phyloP scores from a whole-genome alignment of 2,329 filamentous ascomycete genomes.

The Pseudocercospora musae region DNA sequence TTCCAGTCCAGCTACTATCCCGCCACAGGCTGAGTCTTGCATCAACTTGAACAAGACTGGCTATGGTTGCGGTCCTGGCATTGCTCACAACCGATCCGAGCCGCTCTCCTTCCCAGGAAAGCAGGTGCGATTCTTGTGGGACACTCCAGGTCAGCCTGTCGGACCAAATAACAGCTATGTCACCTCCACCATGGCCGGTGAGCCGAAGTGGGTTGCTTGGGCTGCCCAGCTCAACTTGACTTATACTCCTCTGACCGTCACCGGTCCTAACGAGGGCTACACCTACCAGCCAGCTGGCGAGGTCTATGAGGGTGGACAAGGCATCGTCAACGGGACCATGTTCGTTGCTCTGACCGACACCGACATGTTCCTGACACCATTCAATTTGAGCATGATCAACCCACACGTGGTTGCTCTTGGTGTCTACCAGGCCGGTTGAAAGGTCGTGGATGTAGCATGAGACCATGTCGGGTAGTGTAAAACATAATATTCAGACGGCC shows the following conservation, averaged over 20 bases:
- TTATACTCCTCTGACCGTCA: slow-evolving; percentile 60
- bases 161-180: slow-evolving; percentile 83
- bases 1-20: slow-evolving; percentile 53
- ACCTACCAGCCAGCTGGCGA: slow-evolving; percentile 70
- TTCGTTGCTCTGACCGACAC: slow-evolving; percentile 73
- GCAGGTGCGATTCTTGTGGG: slow-evolving; percentile 69
- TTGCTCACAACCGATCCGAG: slow-evolving; percentile 65
- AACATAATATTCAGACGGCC: not conserved
- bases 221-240: slow-evolving; percentile 64
- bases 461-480: not conserved
- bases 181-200: slow-evolving; percentile 56
- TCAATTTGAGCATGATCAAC: slow-evolving; percentile 71
- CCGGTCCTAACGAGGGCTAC: slow-evolving; percentile 58
- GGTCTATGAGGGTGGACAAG: slow-evolving; percentile 65
- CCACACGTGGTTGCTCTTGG: slow-evolving; percentile 72
- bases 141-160: slow-evolving; percentile 62
- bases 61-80: slow-evolving; percentile 60
- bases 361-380: slow-evolving; percentile 67
- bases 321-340: slow-evolving; percentile 69
- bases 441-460: slow-evolving; percentile 47
- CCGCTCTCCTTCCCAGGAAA: slow-evolving; percentile 74
- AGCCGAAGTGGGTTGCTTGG: slow-evolving; percentile 69
- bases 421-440: slow-evolving; percentile 71
- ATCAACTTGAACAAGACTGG: slow-evolving; percentile 54
- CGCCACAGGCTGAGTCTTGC: slow-evolving; percentile 51